Base-by-base conservation (phyloP, 2,329 filamentous ascomycete species). In the Drechslerella stenobrocha region DNA sequence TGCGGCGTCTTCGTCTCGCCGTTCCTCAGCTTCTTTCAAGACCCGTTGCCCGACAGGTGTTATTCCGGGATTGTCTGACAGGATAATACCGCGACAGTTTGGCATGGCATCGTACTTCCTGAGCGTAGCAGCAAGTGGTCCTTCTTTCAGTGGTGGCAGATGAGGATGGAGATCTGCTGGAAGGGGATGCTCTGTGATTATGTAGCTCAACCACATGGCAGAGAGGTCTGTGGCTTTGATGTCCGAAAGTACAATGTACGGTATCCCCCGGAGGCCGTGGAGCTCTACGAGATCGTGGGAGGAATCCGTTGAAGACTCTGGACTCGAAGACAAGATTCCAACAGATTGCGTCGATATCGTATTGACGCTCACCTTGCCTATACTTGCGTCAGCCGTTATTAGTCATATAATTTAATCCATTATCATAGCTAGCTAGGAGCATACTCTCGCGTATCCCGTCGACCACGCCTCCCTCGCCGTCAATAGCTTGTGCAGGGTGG, bases 171-270 rank as follows among this genome's bases (percentile, higher is more conserved):
- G 13, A 13, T 69, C 64, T 2, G 57, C 55, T 23, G 64, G 64
- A 3, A 69, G 23, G 11, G 64, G 56, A 30, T 69, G 64, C n/a
- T 57, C 58, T 6, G 56, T 51, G 26, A 69, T 63, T 7, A 69
- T 32, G 48, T 63, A 63, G 32, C 57, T 61, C 46, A 69, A 46
- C 64, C 64, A 69, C 45, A 69, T 53, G n/a, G 64, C 64, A 13
- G 55, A 46, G 22, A 63, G 52, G 45, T 69, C 64, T 2, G 57
- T 58, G 23, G 52, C 57, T 13, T 47, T 47, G 15, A 63, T 53
- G 8, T 57, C 45, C 1, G 51, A 57, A 37, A 69, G 40, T 1
- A 69, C 47, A 26, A 69, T 48, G 40, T 69, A 69, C 15, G 64
- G 52, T n/a, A 63, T 69, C 8, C 51, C 64, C 24, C 64, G 51